Conservation (phyloP, 139 green algal species). For the Chloropicon primus region DNA sequence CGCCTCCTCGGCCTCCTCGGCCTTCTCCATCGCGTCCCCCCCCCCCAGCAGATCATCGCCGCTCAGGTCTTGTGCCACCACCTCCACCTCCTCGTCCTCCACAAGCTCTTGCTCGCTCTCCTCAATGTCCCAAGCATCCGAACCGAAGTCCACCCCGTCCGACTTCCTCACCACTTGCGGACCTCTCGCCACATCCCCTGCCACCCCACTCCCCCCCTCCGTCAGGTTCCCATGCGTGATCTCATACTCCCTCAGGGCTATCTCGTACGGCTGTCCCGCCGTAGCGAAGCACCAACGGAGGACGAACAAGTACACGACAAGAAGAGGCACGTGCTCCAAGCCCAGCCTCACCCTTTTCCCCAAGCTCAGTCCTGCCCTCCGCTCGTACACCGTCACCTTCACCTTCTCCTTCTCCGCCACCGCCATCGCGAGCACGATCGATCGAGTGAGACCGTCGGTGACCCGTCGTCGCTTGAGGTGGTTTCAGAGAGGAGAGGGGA, state of each 20-base stretch:
- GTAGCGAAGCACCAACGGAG: constrained; percentile 10
- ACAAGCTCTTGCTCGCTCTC: not conserved
- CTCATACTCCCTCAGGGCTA: not conserved
- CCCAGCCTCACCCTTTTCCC: not conserved
- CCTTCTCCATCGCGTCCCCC: not conserved
- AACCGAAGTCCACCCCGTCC: not conserved
- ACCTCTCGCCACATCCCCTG: too few species aligned
- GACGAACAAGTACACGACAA: constrained; percentile 5
- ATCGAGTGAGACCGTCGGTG: too few species aligned
- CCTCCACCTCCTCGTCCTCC: not conserved
- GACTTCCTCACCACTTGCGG: not conserved
- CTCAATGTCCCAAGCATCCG: not conserved
- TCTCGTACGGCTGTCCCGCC: constrained; percentile 13
- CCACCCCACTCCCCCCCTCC: too few species aligned
- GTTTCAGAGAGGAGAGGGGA: too few species aligned
- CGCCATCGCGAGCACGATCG: too few species aligned
- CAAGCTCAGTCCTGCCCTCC: not conserved
- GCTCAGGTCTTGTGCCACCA: not conserved
- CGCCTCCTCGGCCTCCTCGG: not conserved
- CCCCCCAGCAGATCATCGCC: not conserved
- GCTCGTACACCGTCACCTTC: not conserved
- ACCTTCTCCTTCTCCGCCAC: too few species aligned
- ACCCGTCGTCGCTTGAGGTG: too few species aligned
- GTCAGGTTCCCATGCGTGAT: not conserved
- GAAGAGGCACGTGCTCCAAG: constrained; percentile 7